Percentiles rank a stretch among this genome's conserved stretches.
These are phyloP conservation scores for Neodidymelliopsis sp. DNA, from an alignment of 2,329 filamentous ascomycete species.

Conservation along the genomic window DNA sequence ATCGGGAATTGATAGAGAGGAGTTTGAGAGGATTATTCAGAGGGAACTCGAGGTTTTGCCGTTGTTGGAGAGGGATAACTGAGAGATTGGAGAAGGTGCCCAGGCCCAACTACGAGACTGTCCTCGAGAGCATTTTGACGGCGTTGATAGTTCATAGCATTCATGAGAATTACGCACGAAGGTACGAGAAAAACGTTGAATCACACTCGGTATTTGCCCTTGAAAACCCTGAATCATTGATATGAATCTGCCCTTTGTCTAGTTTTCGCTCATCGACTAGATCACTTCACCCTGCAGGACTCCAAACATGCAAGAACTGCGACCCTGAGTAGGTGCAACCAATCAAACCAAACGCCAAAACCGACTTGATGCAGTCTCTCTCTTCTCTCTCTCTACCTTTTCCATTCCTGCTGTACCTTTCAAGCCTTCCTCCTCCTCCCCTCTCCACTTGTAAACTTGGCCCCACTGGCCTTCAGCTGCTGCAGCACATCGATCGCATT, in stretches of 20 bases:
- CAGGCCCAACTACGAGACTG: too few relatives aligned
- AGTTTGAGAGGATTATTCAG: constrained; percentile 76
- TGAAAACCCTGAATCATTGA: too few relatives aligned
- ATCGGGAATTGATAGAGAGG: constrained; percentile 75
- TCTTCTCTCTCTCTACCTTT: not conserved
- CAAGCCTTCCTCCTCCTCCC: constrained; percentile 46
- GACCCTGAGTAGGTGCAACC: not conserved
- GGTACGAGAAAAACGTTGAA: not conserved
- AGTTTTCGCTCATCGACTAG: too few relatives aligned
- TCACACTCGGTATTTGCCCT: too few relatives aligned
- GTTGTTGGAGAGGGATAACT: constrained; percentile 68
- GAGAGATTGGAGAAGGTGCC: too few relatives aligned
- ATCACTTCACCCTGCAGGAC: too few relatives aligned
- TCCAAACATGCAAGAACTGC: not conserved
- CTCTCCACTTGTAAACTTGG: constrained; percentile 35
- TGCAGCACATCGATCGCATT: constrained; percentile 47
- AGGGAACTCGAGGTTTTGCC: constrained; percentile 74
- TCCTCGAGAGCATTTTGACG: too few relatives aligned
- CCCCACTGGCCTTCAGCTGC: constrained; percentile 46
- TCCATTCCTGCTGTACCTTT: not conserved
- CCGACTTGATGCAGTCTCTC: not conserved
- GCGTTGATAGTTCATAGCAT: too few relatives aligned
- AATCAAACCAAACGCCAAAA: constrained; percentile 1
- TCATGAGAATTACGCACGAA: too few relatives aligned
- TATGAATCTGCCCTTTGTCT: too few relatives aligned